A percentile compares a stretch with the other conserved stretches of the same genome.
phyloP scores from a whole-genome alignment of 371 early-diverging fungal genomes.

The Cokeromyces recurvatus region DNA sequence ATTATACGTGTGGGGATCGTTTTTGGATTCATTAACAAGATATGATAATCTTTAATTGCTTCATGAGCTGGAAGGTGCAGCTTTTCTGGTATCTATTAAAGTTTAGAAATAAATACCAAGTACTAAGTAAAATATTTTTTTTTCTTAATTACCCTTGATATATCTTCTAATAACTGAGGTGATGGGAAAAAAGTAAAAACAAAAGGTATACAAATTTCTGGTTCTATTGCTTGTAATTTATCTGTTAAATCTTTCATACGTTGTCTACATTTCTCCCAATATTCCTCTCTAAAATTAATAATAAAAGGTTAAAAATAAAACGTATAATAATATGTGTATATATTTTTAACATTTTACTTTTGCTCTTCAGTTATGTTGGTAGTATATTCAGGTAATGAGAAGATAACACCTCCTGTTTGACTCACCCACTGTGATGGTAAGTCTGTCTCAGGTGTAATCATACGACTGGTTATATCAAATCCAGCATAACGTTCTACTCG shows the following conservation, averaged over 20 bases:
- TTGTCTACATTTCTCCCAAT: neutral
- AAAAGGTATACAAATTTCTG: conserved; percentile 19
- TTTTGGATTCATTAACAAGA: conserved; percentile 32
- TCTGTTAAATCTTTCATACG: neutral
- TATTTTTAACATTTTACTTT: neutral
- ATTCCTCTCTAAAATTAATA: neutral
- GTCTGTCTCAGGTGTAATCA: conserved; percentile 1
- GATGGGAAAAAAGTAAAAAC: conserved; percentile 34
- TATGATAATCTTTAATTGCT: conserved; percentile 26
- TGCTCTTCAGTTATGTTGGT: neutral
- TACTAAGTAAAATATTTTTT: too few species aligned
- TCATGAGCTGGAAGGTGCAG: too few species aligned
- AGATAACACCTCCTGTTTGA: conserved; percentile 29
- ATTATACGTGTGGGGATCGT: conserved; percentile 19
- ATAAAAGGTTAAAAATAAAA: too few species aligned
- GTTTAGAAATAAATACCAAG: too few species aligned
- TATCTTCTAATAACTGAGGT: too few species aligned
- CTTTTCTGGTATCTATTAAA: conserved; percentile 25
- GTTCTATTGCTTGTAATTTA: conserved; percentile 11
- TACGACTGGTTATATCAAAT: conserved; percentile 15
- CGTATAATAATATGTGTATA: too few species aligned
- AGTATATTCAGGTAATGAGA: conserved; percentile 28
- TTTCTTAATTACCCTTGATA: too few species aligned
- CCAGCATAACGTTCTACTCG: conserved; percentile 6
- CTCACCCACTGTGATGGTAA: conserved; percentile 14